Evolutionary conservation across 2,329 filamentous ascomycete species (phyloP).

Genomic region (Penicillium expansum): DNA sequence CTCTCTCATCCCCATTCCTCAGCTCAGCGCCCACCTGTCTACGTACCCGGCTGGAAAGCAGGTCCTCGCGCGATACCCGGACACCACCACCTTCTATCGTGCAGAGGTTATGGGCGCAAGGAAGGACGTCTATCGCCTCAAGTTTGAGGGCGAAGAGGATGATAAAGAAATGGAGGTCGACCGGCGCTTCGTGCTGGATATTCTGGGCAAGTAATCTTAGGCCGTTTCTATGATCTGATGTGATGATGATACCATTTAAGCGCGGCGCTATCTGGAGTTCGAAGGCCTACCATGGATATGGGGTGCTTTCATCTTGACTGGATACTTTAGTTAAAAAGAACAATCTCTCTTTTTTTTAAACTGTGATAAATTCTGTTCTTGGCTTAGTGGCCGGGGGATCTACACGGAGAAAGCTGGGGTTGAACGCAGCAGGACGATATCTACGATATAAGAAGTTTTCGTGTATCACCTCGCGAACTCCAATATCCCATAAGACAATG

Average conservation of each 20-base stretch:
- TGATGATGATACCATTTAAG: conserved; percentile 31
- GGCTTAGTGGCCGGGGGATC: conserved; percentile 5
- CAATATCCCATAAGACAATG: conserved; percentile 45
- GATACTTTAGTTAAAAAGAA: conserved; percentile 6
- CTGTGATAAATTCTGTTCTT: neutral
- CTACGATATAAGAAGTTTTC: conserved; percentile 22
- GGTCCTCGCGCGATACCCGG: conserved; percentile 75
- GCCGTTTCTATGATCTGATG: conserved; percentile 20
- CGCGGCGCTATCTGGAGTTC: conserved; percentile 26
- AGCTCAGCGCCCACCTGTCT: conserved; percentile 57
- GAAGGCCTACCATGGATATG: conserved; percentile 9
- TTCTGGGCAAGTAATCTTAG: conserved; percentile 48
- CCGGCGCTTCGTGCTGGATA: conserved; percentile 72
- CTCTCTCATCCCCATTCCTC: conserved; percentile 74
- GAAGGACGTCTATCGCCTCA: conserved; percentile 54
- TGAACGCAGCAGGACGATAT: neutral
- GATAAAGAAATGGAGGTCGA: conserved; percentile 74
- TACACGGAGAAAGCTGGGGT: neutral
- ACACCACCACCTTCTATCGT: conserved; percentile 82
- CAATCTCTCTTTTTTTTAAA: neutral
- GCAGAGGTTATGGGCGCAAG: conserved; percentile 73
- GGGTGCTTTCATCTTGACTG: conserved; percentile 9
- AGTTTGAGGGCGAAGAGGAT: conserved; percentile 75
- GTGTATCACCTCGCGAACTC: conserved; percentile 46
- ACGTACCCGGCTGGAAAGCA: conserved; percentile 64